Conservation (phyloP, 768 basidiomycete genomes). For the Pholiota conissans region DNA sequence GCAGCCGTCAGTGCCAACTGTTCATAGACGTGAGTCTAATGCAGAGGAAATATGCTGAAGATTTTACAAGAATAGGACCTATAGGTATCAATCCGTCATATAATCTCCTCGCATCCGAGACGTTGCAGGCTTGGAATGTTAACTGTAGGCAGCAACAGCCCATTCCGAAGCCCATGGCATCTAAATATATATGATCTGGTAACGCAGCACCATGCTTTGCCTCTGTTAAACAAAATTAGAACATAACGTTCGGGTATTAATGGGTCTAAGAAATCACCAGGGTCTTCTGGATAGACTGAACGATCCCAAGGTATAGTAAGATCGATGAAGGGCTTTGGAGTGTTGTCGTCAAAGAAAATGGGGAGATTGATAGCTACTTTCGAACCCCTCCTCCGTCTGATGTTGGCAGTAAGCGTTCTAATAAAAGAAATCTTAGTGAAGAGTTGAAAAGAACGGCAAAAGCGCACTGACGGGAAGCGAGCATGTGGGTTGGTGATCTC, state of each 20-base stretch:
- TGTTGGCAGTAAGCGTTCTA: conserved; percentile 97
- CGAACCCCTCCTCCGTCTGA: conserved; percentile 83
- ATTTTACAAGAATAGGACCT: conserved; percentile 87
- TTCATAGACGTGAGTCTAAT: conserved; percentile 3
- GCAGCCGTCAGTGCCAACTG: conserved; percentile 94
- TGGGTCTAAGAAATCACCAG: conserved; percentile 45
- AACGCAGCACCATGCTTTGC: conserved; percentile 89
- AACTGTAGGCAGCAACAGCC: conserved; percentile 97
- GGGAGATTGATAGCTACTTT: conserved; percentile 97
- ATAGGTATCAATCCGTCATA: conserved; percentile 97
- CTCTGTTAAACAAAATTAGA: conserved; percentile 44
- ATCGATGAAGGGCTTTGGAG: conserved; percentile 88
- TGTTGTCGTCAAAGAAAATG: conserved; percentile 84
- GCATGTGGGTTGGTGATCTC: conserved; percentile 97
- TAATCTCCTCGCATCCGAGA: conserved; percentile 86
- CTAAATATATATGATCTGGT: conserved; percentile 92
- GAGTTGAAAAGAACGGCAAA: not conserved
- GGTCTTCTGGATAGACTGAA: conserved; percentile 79
- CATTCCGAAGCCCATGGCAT: conserved; percentile 99
- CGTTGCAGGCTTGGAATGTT: conserved; percentile 96
- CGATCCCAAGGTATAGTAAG: conserved; percentile 91
- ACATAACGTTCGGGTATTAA: not conserved
- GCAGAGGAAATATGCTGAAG: not conserved
- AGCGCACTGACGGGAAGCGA: conserved; percentile 86
- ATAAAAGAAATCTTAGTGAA: conserved; percentile 1